Percentiles rank a stretch among this genome's conserved stretches.
phyloP scores from a whole-genome alignment of 345 rosid genomes.

The Ceriops tagal region DNA sequence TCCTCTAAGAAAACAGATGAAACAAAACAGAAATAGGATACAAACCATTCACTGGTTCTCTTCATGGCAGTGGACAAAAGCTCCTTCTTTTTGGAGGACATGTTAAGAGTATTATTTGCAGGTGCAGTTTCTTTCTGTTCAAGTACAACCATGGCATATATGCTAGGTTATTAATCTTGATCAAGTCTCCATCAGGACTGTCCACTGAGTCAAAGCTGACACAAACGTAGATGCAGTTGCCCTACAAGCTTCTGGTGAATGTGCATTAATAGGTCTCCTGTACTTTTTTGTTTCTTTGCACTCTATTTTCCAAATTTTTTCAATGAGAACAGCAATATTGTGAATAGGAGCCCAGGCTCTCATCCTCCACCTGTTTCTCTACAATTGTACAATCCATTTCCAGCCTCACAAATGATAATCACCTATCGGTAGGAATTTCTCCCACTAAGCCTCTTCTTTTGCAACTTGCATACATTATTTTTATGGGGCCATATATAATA shows the following conservation, averaged over 20 bases:
- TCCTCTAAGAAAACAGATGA: not conserved
- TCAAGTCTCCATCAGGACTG: constrained; percentile 34
- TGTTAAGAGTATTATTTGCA: constrained; percentile 29
- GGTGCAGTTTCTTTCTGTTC: constrained; percentile 38
- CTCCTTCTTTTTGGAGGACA: constrained; percentile 68
- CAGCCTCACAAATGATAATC: constrained; percentile 22
- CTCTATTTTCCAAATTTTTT: not conserved
- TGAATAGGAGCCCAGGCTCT: constrained; percentile 15
- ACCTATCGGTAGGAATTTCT: constrained; percentile 16
- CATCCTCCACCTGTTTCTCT: not conserved
- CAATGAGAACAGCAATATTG: constrained; percentile 7
- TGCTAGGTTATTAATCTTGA: constrained; percentile 29
- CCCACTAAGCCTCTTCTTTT: constrained; percentile 3
- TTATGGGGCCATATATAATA: not conserved
- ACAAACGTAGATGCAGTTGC: constrained; percentile 6
- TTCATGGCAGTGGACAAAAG: constrained; percentile 81
- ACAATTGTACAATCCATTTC: constrained; percentile 15
- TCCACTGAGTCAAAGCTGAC: constrained; percentile 14
- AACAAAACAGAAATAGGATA: constrained; percentile 6
- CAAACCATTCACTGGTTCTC: constrained; percentile 90
- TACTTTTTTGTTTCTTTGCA: constrained; percentile 27
- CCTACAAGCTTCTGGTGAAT: constrained; percentile 8
- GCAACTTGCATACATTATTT: not conserved
- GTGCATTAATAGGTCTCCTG: constrained; percentile 1
- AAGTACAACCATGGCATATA: constrained; percentile 50